phyloP scores from a whole-genome alignment of 129 eudicot genomes.

The Rutidosis leptorrhynchoides region DNA sequence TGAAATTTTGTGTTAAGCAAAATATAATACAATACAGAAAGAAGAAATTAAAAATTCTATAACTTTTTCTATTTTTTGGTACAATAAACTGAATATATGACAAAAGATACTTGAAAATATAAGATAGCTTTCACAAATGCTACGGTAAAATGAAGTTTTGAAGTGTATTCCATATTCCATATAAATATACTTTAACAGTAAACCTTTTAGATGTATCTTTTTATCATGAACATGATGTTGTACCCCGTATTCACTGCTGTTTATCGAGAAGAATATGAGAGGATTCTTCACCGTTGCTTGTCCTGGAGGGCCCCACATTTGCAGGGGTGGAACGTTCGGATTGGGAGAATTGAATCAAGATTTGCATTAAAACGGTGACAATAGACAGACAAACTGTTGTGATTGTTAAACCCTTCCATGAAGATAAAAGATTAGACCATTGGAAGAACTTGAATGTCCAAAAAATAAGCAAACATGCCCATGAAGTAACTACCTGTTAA shows the following conservation, averaged over 20 bases:
- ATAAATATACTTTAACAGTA: slow-evolving; percentile 11
- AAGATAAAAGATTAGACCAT: slow-evolving; percentile 60
- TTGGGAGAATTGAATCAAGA: slow-evolving; percentile 71
- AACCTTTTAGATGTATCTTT: not conserved
- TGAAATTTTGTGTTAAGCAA: too few species aligned
- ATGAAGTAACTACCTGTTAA: slow-evolving; percentile 60
- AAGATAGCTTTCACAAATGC: slow-evolving; percentile 14
- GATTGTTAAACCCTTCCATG: slow-evolving; percentile 79
- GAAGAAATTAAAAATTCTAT: too few species aligned
- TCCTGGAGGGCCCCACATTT: slow-evolving; percentile 46
- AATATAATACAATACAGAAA: too few species aligned
- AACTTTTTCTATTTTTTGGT: slow-evolving; percentile 32
- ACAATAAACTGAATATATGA: slow-evolving; percentile 17
- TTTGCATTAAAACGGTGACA: slow-evolving; percentile 70
- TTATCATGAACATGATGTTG: not conserved
- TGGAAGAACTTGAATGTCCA: slow-evolving; percentile 57
- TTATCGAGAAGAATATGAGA: slow-evolving; percentile 25
- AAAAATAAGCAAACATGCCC: slow-evolving; percentile 50
- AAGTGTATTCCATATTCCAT: slow-evolving; percentile 6
- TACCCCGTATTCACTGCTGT: slow-evolving; percentile 35
- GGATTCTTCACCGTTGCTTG: slow-evolving; percentile 26
- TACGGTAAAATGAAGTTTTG: slow-evolving; percentile 17
- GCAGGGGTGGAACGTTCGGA: slow-evolving; percentile 86
- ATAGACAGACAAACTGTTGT: slow-evolving; percentile 44
- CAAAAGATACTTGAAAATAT: not conserved